A percentile compares a stretch with the other conserved stretches of the same genome.
These are phyloP conservation scores for Crataegus laevigata DNA, from an alignment of 306 rosid genomes.

Conservation along the genomic window DNA sequence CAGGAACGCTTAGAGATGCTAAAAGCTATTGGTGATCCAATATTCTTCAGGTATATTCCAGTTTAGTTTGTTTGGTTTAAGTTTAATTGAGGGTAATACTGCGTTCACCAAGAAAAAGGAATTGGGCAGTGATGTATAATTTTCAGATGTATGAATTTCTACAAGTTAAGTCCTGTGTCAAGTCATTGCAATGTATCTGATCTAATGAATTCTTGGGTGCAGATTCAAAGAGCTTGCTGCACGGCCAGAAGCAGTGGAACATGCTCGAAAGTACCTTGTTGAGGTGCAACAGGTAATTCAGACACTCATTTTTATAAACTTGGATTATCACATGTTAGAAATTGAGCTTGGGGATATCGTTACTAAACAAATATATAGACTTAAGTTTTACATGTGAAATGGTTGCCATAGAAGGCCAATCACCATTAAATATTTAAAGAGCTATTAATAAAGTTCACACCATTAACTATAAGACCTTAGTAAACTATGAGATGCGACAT, in stretches of 20 bases:
- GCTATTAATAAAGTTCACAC: not conserved
- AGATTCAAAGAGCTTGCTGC: conserved; percentile 88
- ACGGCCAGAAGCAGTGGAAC: conserved; percentile 62
- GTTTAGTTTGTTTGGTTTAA: not conserved
- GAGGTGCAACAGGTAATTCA: conserved; percentile 67
- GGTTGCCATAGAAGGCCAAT: not conserved
- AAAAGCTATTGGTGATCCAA: conserved; percentile 74
- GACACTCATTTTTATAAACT: not conserved
- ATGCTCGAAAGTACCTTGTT: conserved; percentile 54
- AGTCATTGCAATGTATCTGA: conserved; percentile 19
- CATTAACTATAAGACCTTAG: not conserved
- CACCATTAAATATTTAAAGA: not conserved
- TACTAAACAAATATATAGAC: not conserved
- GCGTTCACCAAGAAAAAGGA: not conserved
- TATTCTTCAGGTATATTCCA: conserved; percentile 68
- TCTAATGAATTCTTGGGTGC: conserved; percentile 20
- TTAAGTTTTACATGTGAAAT: not conserved
- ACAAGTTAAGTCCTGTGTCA: not conserved
- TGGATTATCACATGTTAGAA: not conserved
- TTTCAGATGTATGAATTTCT: not conserved
- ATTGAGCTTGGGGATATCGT: not conserved
- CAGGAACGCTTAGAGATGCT: conserved; percentile 61
- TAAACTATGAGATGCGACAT: not conserved
- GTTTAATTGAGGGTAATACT: not conserved
- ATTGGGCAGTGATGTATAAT: not conserved